Base-by-base conservation (phyloP, 1,284 basidiomycete genomes). In the Cutaneotrichosporon dermatis region DNA sequence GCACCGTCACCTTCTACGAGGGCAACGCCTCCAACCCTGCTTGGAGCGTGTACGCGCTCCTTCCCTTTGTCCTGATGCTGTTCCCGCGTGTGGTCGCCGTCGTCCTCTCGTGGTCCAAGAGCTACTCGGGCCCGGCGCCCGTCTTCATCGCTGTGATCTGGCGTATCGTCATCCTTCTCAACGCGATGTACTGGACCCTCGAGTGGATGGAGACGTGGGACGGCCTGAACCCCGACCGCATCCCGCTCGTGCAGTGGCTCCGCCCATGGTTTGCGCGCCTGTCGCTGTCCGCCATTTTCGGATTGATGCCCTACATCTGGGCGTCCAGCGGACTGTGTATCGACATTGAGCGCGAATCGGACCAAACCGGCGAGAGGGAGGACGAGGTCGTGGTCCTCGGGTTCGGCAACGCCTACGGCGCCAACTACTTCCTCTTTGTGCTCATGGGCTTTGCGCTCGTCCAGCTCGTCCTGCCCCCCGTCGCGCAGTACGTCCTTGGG, bases 401-500 rank as follows among this genome's bases (percentile, higher is more conserved):
- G 0, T 96, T 89, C 70, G 89, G 89, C 0, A 98, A 99, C 75
- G 85, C 89, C 0, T 91, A 88, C 67, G 96, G 93, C 3, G 86
- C 92, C 15, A 86, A 88, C 0, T 96, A 92, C 75, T 78, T 94
- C 55, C 79, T 97, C 49, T 89, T 96, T 70, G 86, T 88, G 81
- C 81, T 83, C 15, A 81, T 89, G 35, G 77, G 82, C 44, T 84
- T 94, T 53, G 80, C 82, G 11, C 58, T 88, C 34, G 64, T 83
- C 43, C 92, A 87, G 77, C 76, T 86, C 37, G 80, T 86, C 6
- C 85, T 83, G 9, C 91, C 92, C 66, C 84, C 93, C 1, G 86
- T 87, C 0, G 92, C 89, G 0, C 95, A 98, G 73, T 61, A 96
- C 25, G 83, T 87, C 2, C 79, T 96, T 44, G 83, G 81, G 0